Conservation (phyloP, 768 basidiomycete species). For the Porphyrellus cyaneotinctus region DNA sequence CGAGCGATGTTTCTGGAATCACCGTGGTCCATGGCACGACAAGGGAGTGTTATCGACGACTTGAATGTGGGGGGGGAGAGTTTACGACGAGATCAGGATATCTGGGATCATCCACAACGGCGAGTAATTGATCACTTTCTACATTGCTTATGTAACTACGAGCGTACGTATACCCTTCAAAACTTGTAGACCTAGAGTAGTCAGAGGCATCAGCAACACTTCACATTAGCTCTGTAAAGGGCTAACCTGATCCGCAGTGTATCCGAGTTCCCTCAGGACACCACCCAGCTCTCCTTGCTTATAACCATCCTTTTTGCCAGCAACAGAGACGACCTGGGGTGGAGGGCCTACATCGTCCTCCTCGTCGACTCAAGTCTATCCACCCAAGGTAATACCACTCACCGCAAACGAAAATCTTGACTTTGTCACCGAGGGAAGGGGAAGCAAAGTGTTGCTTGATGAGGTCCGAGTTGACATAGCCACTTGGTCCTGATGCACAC, state of each 20-base stretch:
- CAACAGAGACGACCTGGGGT: conserved; percentile 79
- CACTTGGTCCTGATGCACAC: conserved; percentile 49
- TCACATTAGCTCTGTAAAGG: not conserved
- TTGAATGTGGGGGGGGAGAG: not conserved
- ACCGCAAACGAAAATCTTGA: conserved; percentile 91
- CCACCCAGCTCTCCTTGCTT: conserved; percentile 83
- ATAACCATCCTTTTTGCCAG: conserved; percentile 80
- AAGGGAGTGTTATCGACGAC: conserved; percentile 8
- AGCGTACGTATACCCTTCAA: conserved; percentile 16
- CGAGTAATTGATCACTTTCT: too few relatives aligned
- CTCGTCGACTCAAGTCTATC: not conserved
- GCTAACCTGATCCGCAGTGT: conserved; percentile 78
- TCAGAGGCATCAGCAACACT: conserved; percentile 3
- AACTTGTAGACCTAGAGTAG: conserved; percentile 40
- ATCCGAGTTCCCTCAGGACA: conserved; percentile 82
- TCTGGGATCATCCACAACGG: conserved; percentile 17
- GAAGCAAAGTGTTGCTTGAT: conserved; percentile 71
- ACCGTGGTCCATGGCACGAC: conserved; percentile 43
- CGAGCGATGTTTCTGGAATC: conserved; percentile 38
- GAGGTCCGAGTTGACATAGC: conserved; percentile 70
- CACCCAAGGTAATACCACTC: conserved; percentile 22
- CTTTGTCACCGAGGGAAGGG: conserved; percentile 62
- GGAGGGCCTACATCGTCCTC: conserved; percentile 55
- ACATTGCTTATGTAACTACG: conserved; percentile 28
- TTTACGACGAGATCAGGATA: conserved; percentile 13